Conservation (phyloP, 306 rosid species). For the cucumber (Cucumis sativus) region Cucumber_9930_V3 NC_026658.2:3819501-3820000, state of each 20-base stretch:
- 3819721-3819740: neutral
- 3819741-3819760: neutral
- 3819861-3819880: neutral
- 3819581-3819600: too few relatives aligned
- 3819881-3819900: neutral
- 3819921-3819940: conserved; percentile 1
- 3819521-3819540: too few relatives aligned
- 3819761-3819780: too few relatives aligned
- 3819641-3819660: too few relatives aligned
- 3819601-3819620: too few relatives aligned
- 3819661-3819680: neutral
- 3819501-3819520: too few relatives aligned
- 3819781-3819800: neutral
- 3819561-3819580: too few relatives aligned
- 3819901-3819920: neutral
- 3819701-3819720: neutral
- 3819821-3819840: neutral
- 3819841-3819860: neutral
- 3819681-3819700: neutral
- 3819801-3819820: neutral
- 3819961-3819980: neutral
- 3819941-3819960: neutral
- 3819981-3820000: neutral
- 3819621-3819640: neutral
- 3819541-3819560: too few relatives aligned